A percentile compares a stretch with the other conserved stretches of the same genome.
phyloP scores from a whole-genome alignment of 2,329 filamentous ascomycete species.

The Fusarium dimerum region DNA sequence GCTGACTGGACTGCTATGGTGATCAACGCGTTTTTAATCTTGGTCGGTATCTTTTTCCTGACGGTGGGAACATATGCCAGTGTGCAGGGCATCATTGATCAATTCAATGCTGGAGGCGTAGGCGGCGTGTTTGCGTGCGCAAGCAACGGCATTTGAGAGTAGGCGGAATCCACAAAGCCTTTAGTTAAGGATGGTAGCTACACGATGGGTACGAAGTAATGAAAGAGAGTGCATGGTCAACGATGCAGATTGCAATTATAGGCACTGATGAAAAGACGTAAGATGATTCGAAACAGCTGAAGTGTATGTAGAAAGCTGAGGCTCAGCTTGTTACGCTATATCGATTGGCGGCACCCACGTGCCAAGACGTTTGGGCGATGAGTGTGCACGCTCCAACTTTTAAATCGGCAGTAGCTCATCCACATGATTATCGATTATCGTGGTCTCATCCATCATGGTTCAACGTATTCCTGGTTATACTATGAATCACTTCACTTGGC shows the following conservation, averaged over 20 bases:
- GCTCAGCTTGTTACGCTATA: conserved; percentile 3
- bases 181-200: background rate
- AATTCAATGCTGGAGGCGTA: conserved; percentile 65
- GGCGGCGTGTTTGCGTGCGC: conserved; percentile 74
- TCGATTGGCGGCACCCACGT: conserved; percentile 8
- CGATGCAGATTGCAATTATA: background rate
- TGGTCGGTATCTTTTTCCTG: conserved; percentile 78
- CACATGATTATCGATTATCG: background rate
- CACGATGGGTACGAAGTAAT: background rate
- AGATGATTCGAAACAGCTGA: conserved; percentile 1
- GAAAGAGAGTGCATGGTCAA: background rate
- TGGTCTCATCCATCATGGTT: too few relatives aligned
- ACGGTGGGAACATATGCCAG: conserved; percentile 79
- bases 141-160: conserved; percentile 60
- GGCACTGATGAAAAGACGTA: background rate
- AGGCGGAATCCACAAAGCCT: background rate
- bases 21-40: conserved; percentile 73
- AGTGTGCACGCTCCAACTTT: conserved; percentile 9
- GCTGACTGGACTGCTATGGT: conserved; percentile 55
- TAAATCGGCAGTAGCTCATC: background rate
- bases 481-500: too few relatives aligned
- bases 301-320: conserved; percentile 6
- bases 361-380: conserved; percentile 12
- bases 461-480: too few relatives aligned
- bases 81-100: conserved; percentile 73